Percentiles rank a stretch among this genome's conserved stretches.
phyloP scores from a whole-genome alignment of 805 yeast species.

The Candida tibetensis region DNA sequence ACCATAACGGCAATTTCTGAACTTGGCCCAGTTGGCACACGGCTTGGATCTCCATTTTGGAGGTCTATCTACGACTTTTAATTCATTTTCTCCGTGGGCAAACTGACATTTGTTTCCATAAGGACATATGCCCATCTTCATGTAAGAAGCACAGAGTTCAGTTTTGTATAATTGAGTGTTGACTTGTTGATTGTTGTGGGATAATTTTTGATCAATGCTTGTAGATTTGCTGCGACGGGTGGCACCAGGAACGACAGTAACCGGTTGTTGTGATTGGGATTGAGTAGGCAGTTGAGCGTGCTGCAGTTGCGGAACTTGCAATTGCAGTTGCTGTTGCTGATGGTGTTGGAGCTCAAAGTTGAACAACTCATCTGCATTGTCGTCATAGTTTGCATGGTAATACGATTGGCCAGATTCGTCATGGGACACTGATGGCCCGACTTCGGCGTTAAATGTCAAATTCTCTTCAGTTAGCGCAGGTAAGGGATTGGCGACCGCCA shows the following conservation, averaged over 20 bases:
- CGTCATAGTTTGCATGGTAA: constrained; percentile 6
- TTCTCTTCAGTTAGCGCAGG: constrained; percentile 39
- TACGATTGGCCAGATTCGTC: constrained; percentile 1
- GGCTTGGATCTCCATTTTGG: constrained; percentile 89
- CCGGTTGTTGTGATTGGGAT: constrained; percentile 6
- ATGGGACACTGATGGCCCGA: constrained; percentile 1
- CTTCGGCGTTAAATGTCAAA: constrained; percentile 14
- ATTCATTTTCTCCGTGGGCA: constrained; percentile 83
- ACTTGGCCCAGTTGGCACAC: constrained; percentile 82
- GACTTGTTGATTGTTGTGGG: constrained; percentile 14
- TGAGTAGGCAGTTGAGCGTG: constrained; percentile 12
- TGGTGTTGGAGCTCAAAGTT: constrained; percentile 18
- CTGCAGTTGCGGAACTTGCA: constrained; percentile 6
- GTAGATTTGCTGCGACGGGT: constrained; percentile 8
- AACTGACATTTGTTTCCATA: constrained; percentile 91
- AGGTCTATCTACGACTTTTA: constrained; percentile 68
- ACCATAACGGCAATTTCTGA: constrained; percentile 84
- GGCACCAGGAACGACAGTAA: background rate
- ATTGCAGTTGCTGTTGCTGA: constrained; percentile 11
- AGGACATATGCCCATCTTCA: constrained; percentile 68
- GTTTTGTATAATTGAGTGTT: constrained; percentile 82
- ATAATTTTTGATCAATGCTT: background rate
- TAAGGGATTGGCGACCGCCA: background rate
- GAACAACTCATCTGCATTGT: constrained; percentile 17
- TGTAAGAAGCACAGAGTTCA: constrained; percentile 79